A percentile compares a stretch with the other conserved stretches of the same genome.
Evolutionary conservation across 805 yeast genomes (phyloP).

Genomic region (Suhomyces sp.): DNA sequence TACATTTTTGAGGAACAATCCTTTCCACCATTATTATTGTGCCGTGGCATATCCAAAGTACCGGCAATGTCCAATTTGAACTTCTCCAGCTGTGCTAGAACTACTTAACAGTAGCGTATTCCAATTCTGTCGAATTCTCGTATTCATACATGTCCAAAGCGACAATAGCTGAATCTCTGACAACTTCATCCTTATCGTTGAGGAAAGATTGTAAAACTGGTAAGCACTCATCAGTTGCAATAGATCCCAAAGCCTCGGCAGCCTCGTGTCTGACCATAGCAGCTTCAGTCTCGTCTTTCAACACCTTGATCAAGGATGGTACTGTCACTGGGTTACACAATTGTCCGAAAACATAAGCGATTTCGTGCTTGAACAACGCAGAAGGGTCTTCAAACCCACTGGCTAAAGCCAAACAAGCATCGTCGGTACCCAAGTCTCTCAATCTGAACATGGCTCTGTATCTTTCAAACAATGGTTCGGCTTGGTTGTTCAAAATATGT

Average conservation of each 20-base stretch:
- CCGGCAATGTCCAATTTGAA: too few relatives aligned
- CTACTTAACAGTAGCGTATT: constrained; percentile 60
- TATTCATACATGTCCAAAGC: constrained; percentile 98
- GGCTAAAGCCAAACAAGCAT: constrained; percentile 90
- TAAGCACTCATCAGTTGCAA: constrained; percentile 92
- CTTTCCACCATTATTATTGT: too few relatives aligned
- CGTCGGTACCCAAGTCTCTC: constrained; percentile 91
- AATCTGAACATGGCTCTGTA: constrained; percentile 98
- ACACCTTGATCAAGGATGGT: constrained; percentile 79
- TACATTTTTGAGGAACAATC: too few relatives aligned
- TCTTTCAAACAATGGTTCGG: constrained; percentile 81
- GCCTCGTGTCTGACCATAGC: constrained; percentile 99
- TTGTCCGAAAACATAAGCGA: constrained; percentile 98
- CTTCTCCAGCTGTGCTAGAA: too few relatives aligned
- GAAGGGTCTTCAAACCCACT: constrained; percentile 86
- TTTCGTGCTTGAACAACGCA: constrained; percentile 95
- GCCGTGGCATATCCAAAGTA: too few relatives aligned
- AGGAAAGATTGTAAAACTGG: constrained; percentile 81
- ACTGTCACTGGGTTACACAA: constrained; percentile 90
- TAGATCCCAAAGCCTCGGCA: constrained; percentile 96
- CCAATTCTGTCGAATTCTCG: constrained; percentile 80
- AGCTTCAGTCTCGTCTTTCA: constrained; percentile 77
- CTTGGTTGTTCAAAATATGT: constrained; percentile 69
- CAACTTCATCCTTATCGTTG: constrained; percentile 82
- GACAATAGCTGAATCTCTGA: constrained; percentile 93